Evolutionary conservation across 2,329 filamentous ascomycete genomes (phyloP), one percentile per base, ranked within the genome.

Genomic region (Graphiopsis chlorocephala): DNA sequence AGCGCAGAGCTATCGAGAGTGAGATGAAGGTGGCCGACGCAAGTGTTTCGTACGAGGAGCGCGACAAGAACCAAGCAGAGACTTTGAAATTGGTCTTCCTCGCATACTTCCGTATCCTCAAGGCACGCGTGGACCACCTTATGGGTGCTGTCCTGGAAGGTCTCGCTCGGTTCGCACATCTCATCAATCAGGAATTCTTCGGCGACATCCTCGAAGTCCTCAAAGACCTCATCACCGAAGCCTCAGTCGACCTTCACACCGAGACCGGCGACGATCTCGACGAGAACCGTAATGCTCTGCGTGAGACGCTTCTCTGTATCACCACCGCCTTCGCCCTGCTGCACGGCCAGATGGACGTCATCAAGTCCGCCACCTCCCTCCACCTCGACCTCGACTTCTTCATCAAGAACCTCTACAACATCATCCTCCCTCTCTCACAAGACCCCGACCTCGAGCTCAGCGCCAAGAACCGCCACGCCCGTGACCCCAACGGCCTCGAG

Each of bases 101-200:
- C 17, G 90, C 89, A 2, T 99, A 99, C 80, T 98, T 99, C 78
- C 90, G 93, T 61, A 94, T 98, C 63, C 82, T 99, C 50, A 98
- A 98, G 80, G 84, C 88, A 62, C 88, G 93, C 28, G 85, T 87
- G 26, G 89, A 92, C 15, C 87, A 90, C 69, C 86, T 99, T 20
- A 98, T 97, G 92, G 95, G 95, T n/a, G 93, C 94, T 15, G 93
- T 97, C 0, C 85, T 99, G 5, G 95, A 98, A 80, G 95, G 95
- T 29, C 82, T 99, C 25, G 93, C 94, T 59, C 93, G 93, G 75
- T 99, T 96, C 75, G 89, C 93, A 3, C 95, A 97, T 76, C 85
- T 99, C 66, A 99, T 99, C 83, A 99, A 99, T 80, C 93, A 99
- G 75, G 92, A 99, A 75, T 98, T 99, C 82, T 99, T 99, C 72